Conservation (phyloP, 208 protist genomes). For the Acanthamoeba castellanii region DNA sequence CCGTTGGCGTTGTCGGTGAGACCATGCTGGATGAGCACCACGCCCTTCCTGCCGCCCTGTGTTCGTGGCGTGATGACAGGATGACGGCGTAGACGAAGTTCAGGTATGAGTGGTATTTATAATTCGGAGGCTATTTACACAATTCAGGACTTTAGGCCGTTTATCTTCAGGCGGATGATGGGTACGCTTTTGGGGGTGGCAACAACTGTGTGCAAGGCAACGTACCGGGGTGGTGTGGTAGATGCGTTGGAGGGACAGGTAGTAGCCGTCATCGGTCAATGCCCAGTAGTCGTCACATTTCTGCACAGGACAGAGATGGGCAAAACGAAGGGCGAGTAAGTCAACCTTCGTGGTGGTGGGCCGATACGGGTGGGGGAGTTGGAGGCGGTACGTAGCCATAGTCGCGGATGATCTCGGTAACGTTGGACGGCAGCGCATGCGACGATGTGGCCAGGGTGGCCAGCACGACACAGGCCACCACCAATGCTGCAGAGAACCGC, state of each 20-base stretch:
- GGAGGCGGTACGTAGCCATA: constrained; percentile 33
- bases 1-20: constrained; percentile 35
- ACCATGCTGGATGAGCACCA: constrained; percentile 37
- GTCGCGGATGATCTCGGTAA: constrained; percentile 59
- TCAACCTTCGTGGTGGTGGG: background rate
- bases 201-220: background rate
- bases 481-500: too few relatives aligned
- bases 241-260: constrained; percentile 77
- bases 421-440: constrained; percentile 9
- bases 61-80: too few relatives aligned
- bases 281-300: constrained; percentile 71
- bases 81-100: too few relatives aligned
- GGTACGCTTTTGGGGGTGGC: too few relatives aligned
- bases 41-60: background rate
- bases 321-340: too few relatives aligned
- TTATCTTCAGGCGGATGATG: too few relatives aligned
- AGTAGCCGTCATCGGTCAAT: constrained; percentile 61
- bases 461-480: background rate
- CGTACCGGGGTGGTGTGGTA: background rate
- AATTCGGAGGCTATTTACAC: too few relatives aligned
- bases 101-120: too few relatives aligned
- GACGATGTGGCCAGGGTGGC: background rate
- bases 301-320: background rate
- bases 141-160: too few relatives aligned
- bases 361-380: background rate